These are phyloP conservation scores for Amaranthus hypochondriacus DNA, from an alignment of 148 eudicot species.

Conservation along the genomic window DNA sequence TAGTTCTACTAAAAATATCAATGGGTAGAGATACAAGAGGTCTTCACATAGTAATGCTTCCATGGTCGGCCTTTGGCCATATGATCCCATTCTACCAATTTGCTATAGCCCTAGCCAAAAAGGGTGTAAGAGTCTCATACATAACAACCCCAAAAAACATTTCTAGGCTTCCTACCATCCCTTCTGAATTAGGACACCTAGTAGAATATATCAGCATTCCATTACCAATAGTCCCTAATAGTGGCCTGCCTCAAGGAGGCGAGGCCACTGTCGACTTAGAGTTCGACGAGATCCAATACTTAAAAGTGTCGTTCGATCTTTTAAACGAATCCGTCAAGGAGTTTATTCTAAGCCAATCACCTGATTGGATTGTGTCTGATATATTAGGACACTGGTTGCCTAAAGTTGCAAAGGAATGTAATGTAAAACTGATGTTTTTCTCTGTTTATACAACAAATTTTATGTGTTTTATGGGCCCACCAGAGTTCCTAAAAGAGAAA, in stretches of 20 bases:
- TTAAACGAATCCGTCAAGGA: constrained; percentile 17
- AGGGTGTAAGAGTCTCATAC: constrained; percentile 31
- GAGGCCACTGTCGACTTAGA: constrained; percentile 45
- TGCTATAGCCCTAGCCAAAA: constrained; percentile 25
- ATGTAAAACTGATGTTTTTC: constrained; percentile 24
- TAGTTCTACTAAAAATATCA: neutral
- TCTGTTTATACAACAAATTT: constrained; percentile 25
- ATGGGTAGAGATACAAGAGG: neutral
- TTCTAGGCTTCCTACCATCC: constrained; percentile 34
- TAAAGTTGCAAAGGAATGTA: constrained; percentile 27
- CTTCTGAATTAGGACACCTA: constrained; percentile 16
- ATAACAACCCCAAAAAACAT: constrained; percentile 45
- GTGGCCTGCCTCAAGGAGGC: constrained; percentile 28
- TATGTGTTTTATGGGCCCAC: constrained; percentile 28
- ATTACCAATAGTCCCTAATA: constrained; percentile 26
- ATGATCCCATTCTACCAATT: constrained; percentile 40
- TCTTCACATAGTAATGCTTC: constrained; percentile 36
- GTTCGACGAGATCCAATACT: constrained; percentile 24
- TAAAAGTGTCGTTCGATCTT: constrained; percentile 38
- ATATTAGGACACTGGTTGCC: constrained; percentile 30
- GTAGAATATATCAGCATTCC: constrained; percentile 30
- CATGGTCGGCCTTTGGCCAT: constrained; percentile 47
- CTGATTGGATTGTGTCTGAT: constrained; percentile 41
- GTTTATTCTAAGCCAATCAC: constrained; percentile 7
- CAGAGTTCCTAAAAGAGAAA: constrained; percentile 17